These are phyloP conservation scores for Vanrija pseudolonga DNA, from an alignment of 1,284 basidiomycete species.

Conservation along the genomic window DNA sequence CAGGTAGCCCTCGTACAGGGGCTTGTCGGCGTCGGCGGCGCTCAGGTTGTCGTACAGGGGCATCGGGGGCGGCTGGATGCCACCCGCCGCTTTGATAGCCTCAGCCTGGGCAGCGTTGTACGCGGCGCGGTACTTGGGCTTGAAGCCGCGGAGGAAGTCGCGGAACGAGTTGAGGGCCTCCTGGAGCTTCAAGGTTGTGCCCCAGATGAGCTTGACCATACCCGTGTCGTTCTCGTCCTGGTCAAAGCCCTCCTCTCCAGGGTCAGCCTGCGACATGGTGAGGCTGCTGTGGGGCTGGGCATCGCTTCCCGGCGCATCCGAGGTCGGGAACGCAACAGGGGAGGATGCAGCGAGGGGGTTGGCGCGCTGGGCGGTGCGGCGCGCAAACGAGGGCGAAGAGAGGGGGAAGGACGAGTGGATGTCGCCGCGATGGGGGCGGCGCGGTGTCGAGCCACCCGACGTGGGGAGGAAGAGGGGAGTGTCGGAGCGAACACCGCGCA, in stretches of 20 bases:
- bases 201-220: constrained; percentile 85
- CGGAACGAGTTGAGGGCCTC: constrained; percentile 89
- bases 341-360: constrained; percentile 3
- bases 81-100: constrained; percentile 29
- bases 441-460: constrained; percentile 56
- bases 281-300: constrained; percentile 61
- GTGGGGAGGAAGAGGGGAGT: constrained; percentile 51
- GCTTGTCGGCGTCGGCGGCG: constrained; percentile 65
- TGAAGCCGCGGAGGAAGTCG: constrained; percentile 86
- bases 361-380: constrained; percentile 21
- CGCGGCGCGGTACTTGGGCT: constrained; percentile 80
- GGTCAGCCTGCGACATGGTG: constrained; percentile 36
- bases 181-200: constrained; percentile 84
- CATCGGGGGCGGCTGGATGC: constrained; percentile 35
- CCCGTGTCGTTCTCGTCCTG: constrained; percentile 55
- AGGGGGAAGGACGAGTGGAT: constrained; percentile 71
- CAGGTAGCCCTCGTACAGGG: constrained; percentile 76
- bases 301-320: not conserved
- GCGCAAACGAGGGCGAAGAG: constrained; percentile 55
- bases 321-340: not conserved
- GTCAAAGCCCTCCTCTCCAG: constrained; percentile 1
- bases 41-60: constrained; percentile 52
- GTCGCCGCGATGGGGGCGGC: constrained; percentile 71
- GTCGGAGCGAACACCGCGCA: constrained; percentile 20
- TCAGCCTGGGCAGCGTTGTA: constrained; percentile 55